Conservation (phyloP, 176 grass and related monocot genomes). For the Neostapfia colusana region DNA sequence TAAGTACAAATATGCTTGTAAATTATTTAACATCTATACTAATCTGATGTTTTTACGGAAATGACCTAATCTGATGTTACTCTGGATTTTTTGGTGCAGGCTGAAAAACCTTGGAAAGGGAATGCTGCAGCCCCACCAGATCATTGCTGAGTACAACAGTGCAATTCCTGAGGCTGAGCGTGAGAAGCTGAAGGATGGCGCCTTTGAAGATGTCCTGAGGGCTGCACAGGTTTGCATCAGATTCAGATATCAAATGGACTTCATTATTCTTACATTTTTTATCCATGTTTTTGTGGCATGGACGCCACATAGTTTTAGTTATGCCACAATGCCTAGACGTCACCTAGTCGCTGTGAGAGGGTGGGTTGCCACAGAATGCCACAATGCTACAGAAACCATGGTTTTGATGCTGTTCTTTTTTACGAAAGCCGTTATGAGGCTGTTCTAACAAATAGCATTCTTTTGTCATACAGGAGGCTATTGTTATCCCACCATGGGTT, state of each 20-base stretch:
- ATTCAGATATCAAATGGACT: background rate
- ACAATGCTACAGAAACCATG: too few species aligned
- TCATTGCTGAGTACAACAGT: slow-evolving; percentile 76
- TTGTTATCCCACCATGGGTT: slow-evolving; percentile 84
- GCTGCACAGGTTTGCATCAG: slow-evolving; percentile 67
- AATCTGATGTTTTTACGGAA: slow-evolving; percentile 10
- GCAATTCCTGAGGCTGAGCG: slow-evolving; percentile 73
- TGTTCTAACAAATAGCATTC: background rate
- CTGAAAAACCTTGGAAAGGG: slow-evolving; percentile 85
- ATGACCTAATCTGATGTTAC: slow-evolving; percentile 12
- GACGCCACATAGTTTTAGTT: too few species aligned
- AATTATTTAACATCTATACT: background rate
- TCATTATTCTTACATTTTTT: background rate
- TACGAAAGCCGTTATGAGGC: too few species aligned
- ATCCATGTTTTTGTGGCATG: too few species aligned
- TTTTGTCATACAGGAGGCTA: slow-evolving; percentile 62
- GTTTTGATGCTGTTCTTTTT: too few species aligned
- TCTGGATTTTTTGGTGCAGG: slow-evolving; percentile 35
- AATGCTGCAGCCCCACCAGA: slow-evolving; percentile 92
- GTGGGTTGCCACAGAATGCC: too few species aligned
- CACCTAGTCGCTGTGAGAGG: too few species aligned
- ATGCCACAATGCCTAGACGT: too few species aligned
- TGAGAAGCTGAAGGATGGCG: slow-evolving; percentile 87
- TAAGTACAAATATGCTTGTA: too few species aligned
- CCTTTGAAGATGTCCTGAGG: slow-evolving; percentile 91